A percentile compares a stretch with the other conserved stretches of the same genome.
phyloP scores from a whole-genome alignment of 768 basidiomycete genomes.

The Suillus subluteus region DNA sequence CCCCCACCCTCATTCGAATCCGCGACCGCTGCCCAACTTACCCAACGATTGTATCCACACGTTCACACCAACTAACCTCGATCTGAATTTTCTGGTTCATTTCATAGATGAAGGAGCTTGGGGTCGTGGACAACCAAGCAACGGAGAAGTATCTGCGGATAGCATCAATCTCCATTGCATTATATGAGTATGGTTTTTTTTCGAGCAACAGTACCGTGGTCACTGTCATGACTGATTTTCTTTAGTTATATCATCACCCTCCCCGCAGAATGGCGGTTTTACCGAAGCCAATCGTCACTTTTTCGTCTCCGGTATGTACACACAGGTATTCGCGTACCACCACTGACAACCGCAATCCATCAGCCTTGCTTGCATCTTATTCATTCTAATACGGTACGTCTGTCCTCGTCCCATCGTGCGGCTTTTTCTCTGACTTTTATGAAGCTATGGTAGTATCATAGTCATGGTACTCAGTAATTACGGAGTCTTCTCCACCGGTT shows the following conservation, averaged over 20 bases:
- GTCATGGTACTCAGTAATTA: slow-evolving; percentile 56
- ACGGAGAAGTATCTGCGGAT: slow-evolving; percentile 39
- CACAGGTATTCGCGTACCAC: not conserved
- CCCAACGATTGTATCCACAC: not conserved
- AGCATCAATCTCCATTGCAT: slow-evolving; percentile 39
- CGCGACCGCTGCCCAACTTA: not conserved
- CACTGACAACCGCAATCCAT: not conserved
- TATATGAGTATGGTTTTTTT: slow-evolving; percentile 38
- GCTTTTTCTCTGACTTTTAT: not conserved
- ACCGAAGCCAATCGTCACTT: slow-evolving; percentile 31
- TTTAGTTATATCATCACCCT: slow-evolving; percentile 37
- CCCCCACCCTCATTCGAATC: not conserved
- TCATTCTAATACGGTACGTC: slow-evolving; percentile 36
- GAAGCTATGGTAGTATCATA: slow-evolving; percentile 45
- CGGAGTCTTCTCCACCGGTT: slow-evolving; percentile 58
- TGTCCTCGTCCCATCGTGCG: not conserved
- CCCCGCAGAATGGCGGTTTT: slow-evolving; percentile 38
- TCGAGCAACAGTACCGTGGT: not conserved
- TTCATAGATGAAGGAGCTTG: slow-evolving; percentile 20
- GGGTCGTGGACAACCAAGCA: not conserved
- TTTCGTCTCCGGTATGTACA: slow-evolving; percentile 31
- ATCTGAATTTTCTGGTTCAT: not conserved
- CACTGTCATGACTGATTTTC: slow-evolving; percentile 1
- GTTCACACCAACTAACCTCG: not conserved
- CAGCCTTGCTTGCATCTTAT: slow-evolving; percentile 36